These are phyloP conservation scores for Crepidotus variabilis DNA, from an alignment of 768 basidiomycete genomes.

Conservation along the genomic window DNA sequence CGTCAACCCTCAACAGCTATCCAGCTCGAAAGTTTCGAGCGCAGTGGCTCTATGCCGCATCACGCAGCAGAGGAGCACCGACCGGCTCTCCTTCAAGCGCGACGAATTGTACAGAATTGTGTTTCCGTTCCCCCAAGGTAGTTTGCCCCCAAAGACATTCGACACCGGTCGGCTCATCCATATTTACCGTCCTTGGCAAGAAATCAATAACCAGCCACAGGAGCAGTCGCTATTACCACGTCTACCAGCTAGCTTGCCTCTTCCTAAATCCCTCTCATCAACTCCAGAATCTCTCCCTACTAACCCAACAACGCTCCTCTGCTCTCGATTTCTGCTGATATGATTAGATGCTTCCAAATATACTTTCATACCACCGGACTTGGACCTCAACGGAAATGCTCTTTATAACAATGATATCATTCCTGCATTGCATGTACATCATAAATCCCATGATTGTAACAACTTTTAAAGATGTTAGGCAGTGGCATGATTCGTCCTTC, in stretches of 20 bases:
- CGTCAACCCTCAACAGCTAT: conserved; percentile 25
- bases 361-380: neutral
- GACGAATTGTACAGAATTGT: conserved; percentile 26
- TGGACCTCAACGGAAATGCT: neutral
- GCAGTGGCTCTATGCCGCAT: conserved; percentile 43
- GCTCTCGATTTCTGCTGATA: conserved; percentile 27
- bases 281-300: conserved; percentile 16
- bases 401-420: neutral
- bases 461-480: neutral
- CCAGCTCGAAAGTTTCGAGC: conserved; percentile 24
- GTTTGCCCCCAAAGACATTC: conserved; percentile 33
- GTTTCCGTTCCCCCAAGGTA: conserved; percentile 29
- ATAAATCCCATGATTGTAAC: neutral
- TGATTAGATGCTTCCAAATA: neutral
- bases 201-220: conserved; percentile 18
- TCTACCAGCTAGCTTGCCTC: conserved; percentile 22
- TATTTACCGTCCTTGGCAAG: conserved; percentile 52
- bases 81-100: conserved; percentile 18
- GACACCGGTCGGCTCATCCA: conserved; percentile 35
- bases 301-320: conserved; percentile 22
- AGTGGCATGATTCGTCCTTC: neutral
- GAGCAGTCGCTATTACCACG: conserved; percentile 8
- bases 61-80: conserved; percentile 15
- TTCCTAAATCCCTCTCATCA: conserved; percentile 16
- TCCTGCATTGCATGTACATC: neutral